Conservation (phyloP, 1,284 basidiomycete species). For the Cryptococcus hybrid region DNA sequence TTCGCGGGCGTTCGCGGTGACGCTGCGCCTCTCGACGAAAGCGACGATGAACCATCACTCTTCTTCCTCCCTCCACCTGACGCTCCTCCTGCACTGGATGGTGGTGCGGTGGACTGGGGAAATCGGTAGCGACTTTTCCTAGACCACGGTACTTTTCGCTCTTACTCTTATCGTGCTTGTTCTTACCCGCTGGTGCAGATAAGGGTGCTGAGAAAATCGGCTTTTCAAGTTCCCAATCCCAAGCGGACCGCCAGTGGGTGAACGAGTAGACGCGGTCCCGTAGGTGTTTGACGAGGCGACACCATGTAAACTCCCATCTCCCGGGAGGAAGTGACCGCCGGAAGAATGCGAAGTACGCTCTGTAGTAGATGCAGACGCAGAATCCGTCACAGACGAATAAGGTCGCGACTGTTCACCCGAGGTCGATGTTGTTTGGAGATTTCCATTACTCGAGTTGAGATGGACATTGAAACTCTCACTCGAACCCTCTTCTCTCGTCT, state of each 20-base stretch:
- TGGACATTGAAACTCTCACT: constrained; percentile 10
- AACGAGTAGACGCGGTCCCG: not conserved
- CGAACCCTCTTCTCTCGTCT: constrained; percentile 1
- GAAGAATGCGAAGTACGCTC: constrained; percentile 30
- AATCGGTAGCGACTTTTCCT: constrained; percentile 2
- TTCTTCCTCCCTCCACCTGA: constrained; percentile 10
- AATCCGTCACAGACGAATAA: constrained; percentile 13
- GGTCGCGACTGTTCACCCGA: constrained; percentile 16
- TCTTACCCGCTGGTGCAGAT: not conserved
- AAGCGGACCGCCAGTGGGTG: not conserved
- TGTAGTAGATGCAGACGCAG: constrained; percentile 12
- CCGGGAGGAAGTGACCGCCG: constrained; percentile 7
- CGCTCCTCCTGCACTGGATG: not conserved
- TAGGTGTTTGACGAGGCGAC: not conserved
- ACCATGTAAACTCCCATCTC: not conserved
- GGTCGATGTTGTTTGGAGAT: constrained; percentile 8
- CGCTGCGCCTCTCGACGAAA: constrained; percentile 17
- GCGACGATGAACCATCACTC: constrained; percentile 21
- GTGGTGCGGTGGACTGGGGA: not conserved
- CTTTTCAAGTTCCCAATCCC: constrained; percentile 30
- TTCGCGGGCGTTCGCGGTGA: constrained; percentile 20
- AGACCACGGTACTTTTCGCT: constrained; percentile 27
- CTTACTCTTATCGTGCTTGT: not conserved
- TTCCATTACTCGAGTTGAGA: constrained; percentile 2
- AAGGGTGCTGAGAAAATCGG: constrained; percentile 41